Evolutionary conservation across 2,329 filamentous ascomycete genomes (phyloP), one percentile per base, ranked within the genome.

Genomic region (Aspergillus fijiensis): DNA sequence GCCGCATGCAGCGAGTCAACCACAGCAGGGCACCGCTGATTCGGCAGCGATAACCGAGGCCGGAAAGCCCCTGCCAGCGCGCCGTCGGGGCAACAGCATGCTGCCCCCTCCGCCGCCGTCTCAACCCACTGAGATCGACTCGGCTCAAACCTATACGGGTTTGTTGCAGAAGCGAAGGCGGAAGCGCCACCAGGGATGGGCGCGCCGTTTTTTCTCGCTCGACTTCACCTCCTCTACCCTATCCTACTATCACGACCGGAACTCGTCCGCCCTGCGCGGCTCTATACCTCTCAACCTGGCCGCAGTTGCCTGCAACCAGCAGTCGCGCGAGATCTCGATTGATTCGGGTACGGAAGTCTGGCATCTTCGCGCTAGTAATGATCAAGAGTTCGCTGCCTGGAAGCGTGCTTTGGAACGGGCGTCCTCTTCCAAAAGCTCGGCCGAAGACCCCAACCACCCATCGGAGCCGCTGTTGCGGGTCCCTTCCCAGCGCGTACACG

Each of bases 331-430:
- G 75, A 96, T 99, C 56, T 96, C 90, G 48, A 95, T 99, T 59
- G 95, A 99, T 74, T 98, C 95, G 0, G 95, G 95, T 1, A 93
- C 95, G 2, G 95, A 99, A 76, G 87, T 99, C 27, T 99, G 95
- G 95, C 95, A 98, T 78, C 81, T 99, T 31, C 89, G 88, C 69
- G 92, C 95, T 3, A 86, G 85, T 53, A 96, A 91, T 67, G 85
- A 87, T 53, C 89, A 89, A 65, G 94, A 98, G 63, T 99, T 97
- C 72, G 84, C 86, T 51, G 89, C 90, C 19, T 99, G 95, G 95
- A 92, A 89, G 51, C 84, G 85, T 51, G 94, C 93, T 0, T 80
- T 99, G 54, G 92, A 97, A 75, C 88, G 85, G 65, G 93, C 94
- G 4, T 91, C 92, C 3, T 91, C 91, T 4, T 90, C 91, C 63